Evolutionary conservation across 2,329 filamentous ascomycete species (phyloP).

Genomic region (Fusarium pseudograminearum): DNA sequence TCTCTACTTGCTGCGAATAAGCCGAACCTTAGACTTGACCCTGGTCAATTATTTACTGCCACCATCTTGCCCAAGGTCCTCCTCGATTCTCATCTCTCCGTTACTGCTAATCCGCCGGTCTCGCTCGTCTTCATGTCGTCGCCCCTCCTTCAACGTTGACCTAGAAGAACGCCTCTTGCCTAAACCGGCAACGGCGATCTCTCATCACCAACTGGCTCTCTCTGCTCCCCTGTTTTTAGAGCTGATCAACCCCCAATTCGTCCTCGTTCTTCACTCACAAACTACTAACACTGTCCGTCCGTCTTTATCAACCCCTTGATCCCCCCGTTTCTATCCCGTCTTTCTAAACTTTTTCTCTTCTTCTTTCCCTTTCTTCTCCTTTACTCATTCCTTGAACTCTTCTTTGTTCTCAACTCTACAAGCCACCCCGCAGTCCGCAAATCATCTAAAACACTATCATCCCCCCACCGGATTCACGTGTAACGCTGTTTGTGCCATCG

Average conservation of each 20-base stretch:
- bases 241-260: conserved; percentile 46
- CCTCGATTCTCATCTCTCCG: conserved; percentile 2
- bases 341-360: conserved; percentile 25
- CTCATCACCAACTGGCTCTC: conserved; percentile 36
- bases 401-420: conserved; percentile 29
- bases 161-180: conserved; percentile 36
- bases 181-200: conserved; percentile 48
- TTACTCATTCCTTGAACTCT: conserved; percentile 23
- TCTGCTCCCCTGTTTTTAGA: conserved; percentile 46
- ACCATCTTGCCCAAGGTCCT: not conserved
- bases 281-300: conserved; percentile 9
- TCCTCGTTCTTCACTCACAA: conserved; percentile 33
- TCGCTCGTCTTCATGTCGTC: conserved; percentile 37
- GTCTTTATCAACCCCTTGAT: conserved; percentile 44
- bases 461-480: conserved; percentile 45
- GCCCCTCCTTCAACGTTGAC: conserved; percentile 33
- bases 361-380: conserved; percentile 7
- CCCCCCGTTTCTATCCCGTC: conserved; percentile 22
- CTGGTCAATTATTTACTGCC: conserved; percentile 18
- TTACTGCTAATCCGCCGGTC: conserved; percentile 30
- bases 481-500: conserved; percentile 39
- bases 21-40: conserved; percentile 1
- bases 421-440: conserved; percentile 41
- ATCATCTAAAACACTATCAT: conserved; percentile 20
- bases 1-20: conserved; percentile 6